phyloP scores from a whole-genome alignment of 2,329 filamentous ascomycete genomes.

The Claviceps monticola region DNA sequence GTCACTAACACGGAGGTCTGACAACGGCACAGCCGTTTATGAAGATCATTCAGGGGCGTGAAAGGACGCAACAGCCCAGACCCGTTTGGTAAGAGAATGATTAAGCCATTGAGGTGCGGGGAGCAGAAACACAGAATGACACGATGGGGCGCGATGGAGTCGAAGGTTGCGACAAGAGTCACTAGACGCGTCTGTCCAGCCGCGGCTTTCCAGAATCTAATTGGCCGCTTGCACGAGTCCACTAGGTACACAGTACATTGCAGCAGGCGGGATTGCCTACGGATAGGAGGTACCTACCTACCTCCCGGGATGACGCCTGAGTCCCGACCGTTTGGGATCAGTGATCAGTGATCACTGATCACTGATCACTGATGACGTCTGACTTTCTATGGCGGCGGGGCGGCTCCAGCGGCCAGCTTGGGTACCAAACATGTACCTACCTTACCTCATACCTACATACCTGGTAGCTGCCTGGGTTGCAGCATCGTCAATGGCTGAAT shows the following conservation, averaged over 20 bases:
- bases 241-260: no score
- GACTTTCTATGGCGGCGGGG: neutral
- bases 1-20: neutral
- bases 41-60: neutral
- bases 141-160: neutral
- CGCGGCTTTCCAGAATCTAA: neutral
- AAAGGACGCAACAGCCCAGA: neutral
- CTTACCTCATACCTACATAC: no score
- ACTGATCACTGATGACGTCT: neutral
- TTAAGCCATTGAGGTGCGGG: neutral
- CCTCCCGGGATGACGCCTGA: neutral
- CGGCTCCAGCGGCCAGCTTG: neutral
- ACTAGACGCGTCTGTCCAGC: no score
- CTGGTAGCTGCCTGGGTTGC: no score
- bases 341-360: neutral
- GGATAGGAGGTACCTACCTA: no score
- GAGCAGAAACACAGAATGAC: neutral
- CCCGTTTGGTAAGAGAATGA: neutral
- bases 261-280: no score
- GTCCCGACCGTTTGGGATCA: neutral
- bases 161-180: neutral
- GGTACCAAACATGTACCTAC: no score
- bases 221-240: neutral
- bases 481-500: no score
- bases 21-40: neutral